These are phyloP conservation scores for Leucaena leucocephala DNA, from an alignment of 306 rosid genomes.

Conservation along the genomic window DNA sequence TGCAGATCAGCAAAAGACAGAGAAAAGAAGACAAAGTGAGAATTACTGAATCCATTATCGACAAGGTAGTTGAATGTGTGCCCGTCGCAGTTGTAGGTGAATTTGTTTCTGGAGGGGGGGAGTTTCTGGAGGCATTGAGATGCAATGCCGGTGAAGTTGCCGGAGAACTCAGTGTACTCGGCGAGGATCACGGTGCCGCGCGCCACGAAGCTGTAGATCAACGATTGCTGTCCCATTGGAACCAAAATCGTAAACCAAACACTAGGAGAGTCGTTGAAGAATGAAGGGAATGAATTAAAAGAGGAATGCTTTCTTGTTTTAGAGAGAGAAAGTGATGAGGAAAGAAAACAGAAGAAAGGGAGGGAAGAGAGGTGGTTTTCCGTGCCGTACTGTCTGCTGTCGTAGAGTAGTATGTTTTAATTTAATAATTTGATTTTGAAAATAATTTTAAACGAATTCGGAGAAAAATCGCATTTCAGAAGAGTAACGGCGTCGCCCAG, in stretches of 20 bases:
- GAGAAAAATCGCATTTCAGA: background rate
- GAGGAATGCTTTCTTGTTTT: background rate
- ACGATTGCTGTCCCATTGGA: conserved; percentile 86
- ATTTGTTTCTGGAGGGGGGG: conserved; percentile 76
- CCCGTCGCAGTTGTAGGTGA: conserved; percentile 92
- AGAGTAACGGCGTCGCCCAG: background rate
- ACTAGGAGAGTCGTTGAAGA: conserved; percentile 23
- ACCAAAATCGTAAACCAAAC: conserved; percentile 38
- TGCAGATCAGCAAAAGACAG: conserved; percentile 25
- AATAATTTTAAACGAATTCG: background rate
- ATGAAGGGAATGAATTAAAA: conserved; percentile 15
- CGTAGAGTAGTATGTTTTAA: too few relatives aligned
- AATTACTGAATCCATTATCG: conserved; percentile 84
- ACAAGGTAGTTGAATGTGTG: conserved; percentile 95
- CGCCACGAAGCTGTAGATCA: conserved; percentile 95
- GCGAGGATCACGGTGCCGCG: conserved; percentile 85
- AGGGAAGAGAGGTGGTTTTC: conserved; percentile 30
- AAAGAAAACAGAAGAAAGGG: background rate
- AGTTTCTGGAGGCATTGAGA: conserved; percentile 94
- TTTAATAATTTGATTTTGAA: background rate
- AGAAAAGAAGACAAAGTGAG: conserved; percentile 16
- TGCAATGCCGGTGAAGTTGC: conserved; percentile 80
- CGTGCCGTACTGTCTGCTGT: background rate
- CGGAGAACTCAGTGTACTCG: conserved; percentile 85
- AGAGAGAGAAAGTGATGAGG: conserved; percentile 22